phyloP scores from a whole-genome alignment of 768 basidiomycete genomes.

The Crucibulum laeve region DNA sequence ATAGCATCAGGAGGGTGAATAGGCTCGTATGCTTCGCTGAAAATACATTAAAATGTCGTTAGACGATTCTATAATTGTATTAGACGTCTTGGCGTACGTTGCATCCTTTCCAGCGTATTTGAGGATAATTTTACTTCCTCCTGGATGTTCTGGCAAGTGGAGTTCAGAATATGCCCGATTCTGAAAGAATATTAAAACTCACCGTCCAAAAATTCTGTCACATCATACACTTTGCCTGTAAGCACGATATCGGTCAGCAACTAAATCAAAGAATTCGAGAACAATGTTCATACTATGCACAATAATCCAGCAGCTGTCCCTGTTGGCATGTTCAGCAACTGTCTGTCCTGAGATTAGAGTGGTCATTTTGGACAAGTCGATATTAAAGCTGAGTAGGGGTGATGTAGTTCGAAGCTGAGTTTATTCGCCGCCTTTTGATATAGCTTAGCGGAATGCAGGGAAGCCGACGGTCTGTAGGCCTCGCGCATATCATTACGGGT shows the following conservation, averaged over 20 bases:
- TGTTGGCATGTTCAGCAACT: conserved; percentile 24
- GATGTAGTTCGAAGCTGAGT: background rate
- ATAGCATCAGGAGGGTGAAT: conserved; percentile 87
- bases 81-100: conserved; percentile 45
- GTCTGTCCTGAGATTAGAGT: conserved; percentile 20
- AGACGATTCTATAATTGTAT: no score
- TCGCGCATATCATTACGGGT: background rate
- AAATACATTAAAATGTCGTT: background rate
- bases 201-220: conserved; percentile 75
- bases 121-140: conserved; percentile 80
- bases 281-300: conserved; percentile 58
- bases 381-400: background rate
- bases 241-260: background rate
- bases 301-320: conserved; percentile 56
- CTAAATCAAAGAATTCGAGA: background rate
- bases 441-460: background rate
- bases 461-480: background rate
- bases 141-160: conserved; percentile 52
- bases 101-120: conserved; percentile 91
- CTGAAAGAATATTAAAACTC: conserved; percentile 10
- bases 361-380: background rate
- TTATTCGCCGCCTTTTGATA: background rate
- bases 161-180: background rate
- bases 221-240: conserved; percentile 71
- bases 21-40: conserved; percentile 75